Base-by-base conservation (phyloP, 2,329 filamentous ascomycete genomes). In the Xylaria sp. region DNA sequence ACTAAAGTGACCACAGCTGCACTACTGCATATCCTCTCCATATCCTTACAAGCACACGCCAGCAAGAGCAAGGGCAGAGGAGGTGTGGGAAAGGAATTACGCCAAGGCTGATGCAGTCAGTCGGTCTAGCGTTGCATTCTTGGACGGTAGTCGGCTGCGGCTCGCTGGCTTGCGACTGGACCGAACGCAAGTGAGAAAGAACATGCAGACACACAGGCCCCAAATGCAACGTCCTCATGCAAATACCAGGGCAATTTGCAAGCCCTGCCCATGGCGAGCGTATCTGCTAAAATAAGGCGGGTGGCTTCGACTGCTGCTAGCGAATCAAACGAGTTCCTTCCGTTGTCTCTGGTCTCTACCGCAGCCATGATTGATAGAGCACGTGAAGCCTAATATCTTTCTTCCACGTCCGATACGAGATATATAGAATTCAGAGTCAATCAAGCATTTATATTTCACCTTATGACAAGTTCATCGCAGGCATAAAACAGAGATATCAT, bases 201-300 rank as follows among this genome's bases (percentile, higher is more conserved):
- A 52, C 50, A 65, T 62, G 63, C 59, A 65, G 63, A 65, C 63
- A 65, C 63, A 63, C 63, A 57, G 63, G 57, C 61, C 64, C 43
- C 45, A 45, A n/a, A 53, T 64, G 61, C 60, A 56, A 61, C 52
- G 45, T 38, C 45, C 33, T 49, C 23, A 50, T 60, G 57, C 40
- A 43, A n/a, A 59, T 50, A 17, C 46, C 19, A 55, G 19, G 46
- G 63, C 57, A 60, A 15, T 25, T 50, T 25, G 49, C 37, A 57
- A 63, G 70, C 64, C 69, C 69, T 71, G 69, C 59, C 63, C 67
- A 64, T 63, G 58, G 63, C 46, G 42, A 43, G 55, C 58, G 57
- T 50, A n/a, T 62, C 33, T 58, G 40, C 46, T 25, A 61, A 74
- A 74, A 71, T 74, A 74, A 70, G 73, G 73, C 73, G 73, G 69